Base-by-base conservation (phyloP, 2,329 filamentous ascomycete species). In the Fusarium armeniacum region DNA sequence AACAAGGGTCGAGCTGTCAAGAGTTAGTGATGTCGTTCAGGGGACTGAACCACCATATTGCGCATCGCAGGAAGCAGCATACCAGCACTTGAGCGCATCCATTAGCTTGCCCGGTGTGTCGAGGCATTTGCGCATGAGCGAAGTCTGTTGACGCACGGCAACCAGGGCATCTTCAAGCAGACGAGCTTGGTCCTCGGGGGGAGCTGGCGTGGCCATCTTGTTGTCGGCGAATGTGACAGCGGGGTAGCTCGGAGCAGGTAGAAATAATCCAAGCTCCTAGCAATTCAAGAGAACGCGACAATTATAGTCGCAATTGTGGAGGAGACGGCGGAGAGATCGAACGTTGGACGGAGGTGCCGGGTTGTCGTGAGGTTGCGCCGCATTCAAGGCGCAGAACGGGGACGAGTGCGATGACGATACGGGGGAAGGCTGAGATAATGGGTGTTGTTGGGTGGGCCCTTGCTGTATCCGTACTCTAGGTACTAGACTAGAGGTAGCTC, bases 1-100 rank as follows among this genome's bases (percentile, higher is more conserved):
- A 65, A 99, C 95, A 69, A 99, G 89, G 22, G 96, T 99, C 43
- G 96, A 99, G 83, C 96, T 98, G 77, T 38, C 52, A 28, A 44
- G 57, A 45, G 57, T 69, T 49, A 65, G 58, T 53, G 38, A 53
- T 45, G 43, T 40, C n/a, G 46, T 59, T 70, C 60, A 62, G 59
- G 67, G 45, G 61, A 58, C 55, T 55, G 33, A 24, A 47, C 28
- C 50, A 49, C 38, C 44, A 35, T 36, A 28, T 22, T 47, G 43
- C 47, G 47, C 58, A 36, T 40, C 33, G 26, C 22, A 24, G 43
- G 18, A 36, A 40, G 51, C 46, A 57, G 85, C 91, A 76, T 88
- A 98, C 96, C 94, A 97, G 92, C 95, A 98, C 84, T 99, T 99
- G 77, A 99, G 89, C 76, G 96, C 96, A 85, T 99, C 96, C 96